Percentiles rank a stretch among this genome's conserved stretches.
phyloP scores from a whole-genome alignment of 2,329 filamentous ascomycete species.

The Ophiostoma sp. region DNA sequence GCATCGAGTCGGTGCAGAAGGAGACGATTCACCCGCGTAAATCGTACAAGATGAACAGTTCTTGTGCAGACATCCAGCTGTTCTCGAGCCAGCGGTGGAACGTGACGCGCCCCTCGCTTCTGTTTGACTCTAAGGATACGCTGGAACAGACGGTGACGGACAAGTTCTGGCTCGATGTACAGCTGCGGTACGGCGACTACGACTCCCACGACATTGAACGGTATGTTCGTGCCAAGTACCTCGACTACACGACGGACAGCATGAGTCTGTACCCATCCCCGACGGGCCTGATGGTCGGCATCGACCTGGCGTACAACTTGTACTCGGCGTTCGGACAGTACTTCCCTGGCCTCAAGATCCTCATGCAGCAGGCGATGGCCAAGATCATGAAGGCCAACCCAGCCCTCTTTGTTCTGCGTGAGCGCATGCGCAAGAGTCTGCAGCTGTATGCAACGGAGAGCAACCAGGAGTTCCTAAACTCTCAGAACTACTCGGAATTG shows the following conservation, averaged over 20 bases:
- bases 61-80: conserved; percentile 91
- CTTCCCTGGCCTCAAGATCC: conserved; percentile 92
- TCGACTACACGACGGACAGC: conserved; percentile 97
- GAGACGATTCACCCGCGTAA: conserved; percentile 99
- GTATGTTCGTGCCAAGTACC: conserved; percentile 94
- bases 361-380: conserved; percentile 96
- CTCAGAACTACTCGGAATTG: conserved; percentile 96
- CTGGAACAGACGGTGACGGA: conserved; percentile 93
- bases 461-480: conserved; percentile 98
- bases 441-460: conserved; percentile 97
- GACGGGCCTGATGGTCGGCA: conserved; percentile 94
- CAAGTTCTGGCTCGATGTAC: conserved; percentile 99
- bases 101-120: conserved; percentile 82
- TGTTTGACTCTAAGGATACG: conserved; percentile 94
- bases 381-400: conserved; percentile 99
- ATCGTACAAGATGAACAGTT: conserved; percentile 99
- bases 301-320: conserved; percentile 95
- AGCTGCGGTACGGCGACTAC: conserved; percentile 86
- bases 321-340: conserved; percentile 98
- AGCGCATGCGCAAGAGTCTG: conserved; percentile 96
- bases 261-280: conserved; percentile 98
- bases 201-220: conserved; percentile 98
- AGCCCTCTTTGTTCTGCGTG: conserved; percentile 87
- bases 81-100: conserved; percentile 99
- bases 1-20: conserved; percentile 96